These are phyloP conservation scores for Apophysomyces variabilis DNA, from an alignment of 371 early-diverging fungal genomes.

Conservation along the genomic window DNA sequence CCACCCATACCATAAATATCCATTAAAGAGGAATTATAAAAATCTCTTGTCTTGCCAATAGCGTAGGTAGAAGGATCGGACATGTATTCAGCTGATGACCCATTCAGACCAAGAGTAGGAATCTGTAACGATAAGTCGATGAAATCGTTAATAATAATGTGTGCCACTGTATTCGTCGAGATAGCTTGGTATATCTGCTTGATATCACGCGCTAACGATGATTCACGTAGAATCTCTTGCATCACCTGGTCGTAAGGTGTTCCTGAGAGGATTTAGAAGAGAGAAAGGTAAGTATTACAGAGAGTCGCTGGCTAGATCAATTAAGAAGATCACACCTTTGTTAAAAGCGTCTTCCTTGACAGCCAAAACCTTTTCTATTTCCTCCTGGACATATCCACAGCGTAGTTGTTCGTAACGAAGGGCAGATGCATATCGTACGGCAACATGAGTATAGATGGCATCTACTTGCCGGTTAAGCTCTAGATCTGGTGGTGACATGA, in stretches of 20 bases:
- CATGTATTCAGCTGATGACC: background rate
- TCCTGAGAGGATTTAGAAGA: constrained; percentile 11
- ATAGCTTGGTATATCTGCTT: constrained; percentile 65
- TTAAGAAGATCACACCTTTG: constrained; percentile 31
- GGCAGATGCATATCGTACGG: constrained; percentile 74
- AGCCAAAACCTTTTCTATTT: constrained; percentile 74
- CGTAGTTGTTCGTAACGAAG: constrained; percentile 83
- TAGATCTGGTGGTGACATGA: constrained; percentile 59
- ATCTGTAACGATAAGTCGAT: constrained; percentile 79
- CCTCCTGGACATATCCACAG: constrained; percentile 78
- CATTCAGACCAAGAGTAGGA: constrained; percentile 41
- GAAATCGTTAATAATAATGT: constrained; percentile 77
- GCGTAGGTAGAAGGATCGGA: background rate
- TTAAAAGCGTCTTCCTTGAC: constrained; percentile 62
- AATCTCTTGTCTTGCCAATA: constrained; percentile 20
- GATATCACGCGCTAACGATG: constrained; percentile 64
- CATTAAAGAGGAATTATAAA: constrained; percentile 36
- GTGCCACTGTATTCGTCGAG: constrained; percentile 59
- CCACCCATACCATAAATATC: constrained; percentile 57
- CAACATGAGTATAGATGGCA: constrained; percentile 72
- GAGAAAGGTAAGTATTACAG: background rate
- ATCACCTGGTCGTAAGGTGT: constrained; percentile 45
- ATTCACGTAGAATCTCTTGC: constrained; percentile 42
- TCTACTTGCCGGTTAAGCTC: constrained; percentile 67
- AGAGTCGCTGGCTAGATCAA: background rate